Conservation (phyloP, 345 rosid genomes). For the Aquilaria yunnanensis region DNA sequence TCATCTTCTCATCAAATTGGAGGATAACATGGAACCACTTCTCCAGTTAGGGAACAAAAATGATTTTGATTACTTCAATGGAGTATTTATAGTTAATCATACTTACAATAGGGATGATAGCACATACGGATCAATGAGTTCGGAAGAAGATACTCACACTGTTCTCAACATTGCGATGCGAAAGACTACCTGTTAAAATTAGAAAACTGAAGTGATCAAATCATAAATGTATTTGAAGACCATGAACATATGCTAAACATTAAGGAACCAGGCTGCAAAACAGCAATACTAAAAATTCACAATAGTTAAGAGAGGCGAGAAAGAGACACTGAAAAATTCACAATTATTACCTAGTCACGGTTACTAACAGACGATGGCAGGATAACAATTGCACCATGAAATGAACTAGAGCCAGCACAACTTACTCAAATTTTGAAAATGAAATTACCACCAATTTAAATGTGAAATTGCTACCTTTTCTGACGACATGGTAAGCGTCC, state of each 20-base stretch:
- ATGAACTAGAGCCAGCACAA: too few relatives aligned
- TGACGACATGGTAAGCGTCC: constrained; percentile 48
- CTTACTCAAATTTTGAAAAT: too few relatives aligned
- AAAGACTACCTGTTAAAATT: constrained; percentile 47
- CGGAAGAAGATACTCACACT: constrained; percentile 34
- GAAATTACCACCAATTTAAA: too few relatives aligned
- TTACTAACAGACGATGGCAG: too few relatives aligned
- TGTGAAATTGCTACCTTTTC: constrained; percentile 35
- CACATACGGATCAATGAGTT: too few relatives aligned
- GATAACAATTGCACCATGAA: too few relatives aligned
- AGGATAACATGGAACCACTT: too few relatives aligned
- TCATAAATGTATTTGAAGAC: neutral
- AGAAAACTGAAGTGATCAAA: neutral
- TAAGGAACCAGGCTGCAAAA: neutral
- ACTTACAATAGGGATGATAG: too few relatives aligned
- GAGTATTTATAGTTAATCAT: too few relatives aligned
- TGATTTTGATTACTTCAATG: too few relatives aligned
- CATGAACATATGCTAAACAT: constrained; percentile 2
- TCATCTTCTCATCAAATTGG: neutral
- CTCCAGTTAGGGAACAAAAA: neutral
- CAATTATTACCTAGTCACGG: neutral
- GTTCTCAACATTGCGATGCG: constrained; percentile 34
- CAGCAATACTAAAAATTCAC: neutral
- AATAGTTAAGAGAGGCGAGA: neutral
- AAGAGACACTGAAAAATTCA: neutral